These are phyloP conservation scores for Telopea speciosissima DNA, from an alignment of 177 flowering plant species.

Conservation along the genomic window DNA sequence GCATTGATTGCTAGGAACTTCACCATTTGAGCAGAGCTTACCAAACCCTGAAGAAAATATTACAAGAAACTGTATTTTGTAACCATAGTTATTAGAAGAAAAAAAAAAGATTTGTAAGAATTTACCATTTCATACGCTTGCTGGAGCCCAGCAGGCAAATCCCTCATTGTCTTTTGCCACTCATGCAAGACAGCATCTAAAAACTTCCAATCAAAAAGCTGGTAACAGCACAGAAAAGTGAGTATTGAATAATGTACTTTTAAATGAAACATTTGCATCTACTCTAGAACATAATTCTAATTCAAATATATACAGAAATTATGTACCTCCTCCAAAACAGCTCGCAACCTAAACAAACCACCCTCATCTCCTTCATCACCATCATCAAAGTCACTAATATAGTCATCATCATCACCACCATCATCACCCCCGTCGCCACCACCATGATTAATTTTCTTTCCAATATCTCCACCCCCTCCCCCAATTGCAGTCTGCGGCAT, in stretches of 20 bases:
- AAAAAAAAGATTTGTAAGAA: neutral
- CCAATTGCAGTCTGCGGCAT: slow-evolving; percentile 58
- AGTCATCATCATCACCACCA: slow-evolving; percentile 96
- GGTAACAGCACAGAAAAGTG: slow-evolving; percentile 17
- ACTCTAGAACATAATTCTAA: neutral
- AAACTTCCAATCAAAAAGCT: slow-evolving; percentile 89
- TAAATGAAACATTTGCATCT: neutral
- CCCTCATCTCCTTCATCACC: slow-evolving; percentile 97
- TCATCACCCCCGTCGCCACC: slow-evolving; percentile 99
- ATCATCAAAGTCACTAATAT: slow-evolving; percentile 93
- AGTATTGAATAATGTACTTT: neutral
- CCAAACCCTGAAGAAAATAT: slow-evolving; percentile 55
- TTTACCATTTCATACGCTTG: slow-evolving; percentile 97
- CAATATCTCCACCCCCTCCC: slow-evolving; percentile 91
- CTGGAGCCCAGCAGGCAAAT: slow-evolving; percentile 91
- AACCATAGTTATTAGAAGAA: neutral
- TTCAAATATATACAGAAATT: neutral
- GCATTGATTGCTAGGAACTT: slow-evolving; percentile 74
- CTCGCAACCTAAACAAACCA: slow-evolving; percentile 74
- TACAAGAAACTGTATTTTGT: slow-evolving; percentile 4
- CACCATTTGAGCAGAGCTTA: slow-evolving; percentile 95
- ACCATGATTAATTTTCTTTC: slow-evolving; percentile 69
- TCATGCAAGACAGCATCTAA: slow-evolving; percentile 90
- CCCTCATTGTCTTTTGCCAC: slow-evolving; percentile 94
- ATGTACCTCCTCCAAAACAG: slow-evolving; percentile 74